Evolutionary conservation across 2,329 filamentous ascomycete genomes (phyloP), one percentile per base, ranked within the genome.

Genomic region (Cryphonectria radicalis): DNA sequence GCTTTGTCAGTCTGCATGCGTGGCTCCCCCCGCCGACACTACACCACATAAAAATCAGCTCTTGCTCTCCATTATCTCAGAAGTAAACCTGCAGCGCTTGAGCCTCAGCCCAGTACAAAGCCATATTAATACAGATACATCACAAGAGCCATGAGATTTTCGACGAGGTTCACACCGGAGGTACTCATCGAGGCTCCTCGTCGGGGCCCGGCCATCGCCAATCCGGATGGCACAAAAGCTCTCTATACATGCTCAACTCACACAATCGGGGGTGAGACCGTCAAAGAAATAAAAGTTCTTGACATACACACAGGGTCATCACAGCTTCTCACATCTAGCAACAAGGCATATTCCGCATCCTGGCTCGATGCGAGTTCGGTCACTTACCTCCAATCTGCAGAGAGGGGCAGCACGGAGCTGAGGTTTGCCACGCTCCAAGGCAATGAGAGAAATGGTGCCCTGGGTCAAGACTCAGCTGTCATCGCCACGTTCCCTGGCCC

Each of bases 291-390:
- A 60, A 76, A 79, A 14, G 72, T 83, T 28, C 75, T 83, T 69
- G 69, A 81, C 43, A 74, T 84, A 8, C 70, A 75, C 11, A 78
- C 76, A 1, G 78, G 79, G 8, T 66, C 69, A 8, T 80, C 77
- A 2, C 55, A 72, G 11, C 74, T 73, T 63, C 73, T 80, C 64
- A 74, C 77, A 11, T 75, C 76, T 17, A 75, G 78, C 70, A 70
- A 77, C 53, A 77, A 76, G 10, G 76, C 79, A 4, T 77, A 78
- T 65, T 79, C 83, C 35, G 77, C 78, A 1, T 66, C 73, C 35
- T 84, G 82, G 83, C 73, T 84, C 42, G 80, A 80, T 3, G 77
- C 77, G 64, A 75, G 77, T n/a, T 50, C 70, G 25, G 73, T 83
- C 32, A 62, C 81, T 19, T 81, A 78, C 73, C 76, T 83, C 22